A percentile compares a stretch with the other conserved stretches of the same genome.
These are phyloP conservation scores for Phyllosticta citribraziliensis DNA, from an alignment of 2,329 filamentous ascomycete genomes.

Conservation along the genomic window DNA sequence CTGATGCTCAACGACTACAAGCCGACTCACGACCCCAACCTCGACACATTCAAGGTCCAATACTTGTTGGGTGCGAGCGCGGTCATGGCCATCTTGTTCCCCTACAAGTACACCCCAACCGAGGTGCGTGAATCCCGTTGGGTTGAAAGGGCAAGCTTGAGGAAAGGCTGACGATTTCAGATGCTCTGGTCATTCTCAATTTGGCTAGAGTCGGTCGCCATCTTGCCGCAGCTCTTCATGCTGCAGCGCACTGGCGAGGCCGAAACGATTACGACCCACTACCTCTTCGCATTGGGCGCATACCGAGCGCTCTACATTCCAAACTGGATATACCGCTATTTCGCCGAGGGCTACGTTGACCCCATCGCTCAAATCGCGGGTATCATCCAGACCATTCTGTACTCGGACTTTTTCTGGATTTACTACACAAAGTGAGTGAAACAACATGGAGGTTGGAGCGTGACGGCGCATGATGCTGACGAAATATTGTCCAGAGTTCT, in stretches of 20 bases:
- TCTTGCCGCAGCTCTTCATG: constrained; percentile 96
- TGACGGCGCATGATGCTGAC: constrained; percentile 10
- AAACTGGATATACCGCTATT: constrained; percentile 94
- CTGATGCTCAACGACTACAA: constrained; percentile 97
- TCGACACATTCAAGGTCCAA: constrained; percentile 95
- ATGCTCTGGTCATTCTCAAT: constrained; percentile 97
- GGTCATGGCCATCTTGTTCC: constrained; percentile 70
- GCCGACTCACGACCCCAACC: constrained; percentile 91
- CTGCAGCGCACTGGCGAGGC: constrained; percentile 94
- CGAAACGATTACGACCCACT: constrained; percentile 98
- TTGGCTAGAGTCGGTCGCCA: constrained; percentile 95
- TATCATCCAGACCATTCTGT: constrained; percentile 84
- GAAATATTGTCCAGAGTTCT: constrained; percentile 30
- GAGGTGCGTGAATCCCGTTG: constrained; percentile 39
- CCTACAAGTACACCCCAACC: constrained; percentile 69
- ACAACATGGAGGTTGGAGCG: background rate
- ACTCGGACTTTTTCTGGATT: constrained; percentile 99
- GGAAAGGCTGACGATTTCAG: constrained; percentile 32
- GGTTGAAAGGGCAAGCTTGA: too few species aligned
- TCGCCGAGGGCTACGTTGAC: constrained; percentile 70
- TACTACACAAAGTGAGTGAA: constrained; percentile 81
- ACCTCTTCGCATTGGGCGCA: constrained; percentile 82
- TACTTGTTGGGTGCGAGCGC: constrained; percentile 79
- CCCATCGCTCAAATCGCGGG: constrained; percentile 83
- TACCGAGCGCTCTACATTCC: constrained; percentile 96